Conservation (phyloP, 2,329 filamentous ascomycete species). For the Ceratocystis papillata region DNA sequence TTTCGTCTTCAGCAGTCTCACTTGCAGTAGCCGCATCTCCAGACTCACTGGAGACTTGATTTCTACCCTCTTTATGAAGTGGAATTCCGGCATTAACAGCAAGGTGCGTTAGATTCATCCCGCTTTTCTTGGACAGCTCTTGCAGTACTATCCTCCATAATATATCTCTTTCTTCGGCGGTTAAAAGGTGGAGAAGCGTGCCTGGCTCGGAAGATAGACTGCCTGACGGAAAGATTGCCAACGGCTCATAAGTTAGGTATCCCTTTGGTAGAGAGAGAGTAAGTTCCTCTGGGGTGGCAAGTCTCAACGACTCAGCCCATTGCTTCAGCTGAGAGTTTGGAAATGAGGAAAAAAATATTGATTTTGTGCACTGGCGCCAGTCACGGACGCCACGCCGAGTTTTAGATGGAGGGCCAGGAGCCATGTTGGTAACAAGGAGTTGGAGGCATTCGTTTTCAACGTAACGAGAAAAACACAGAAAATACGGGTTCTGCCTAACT, state of each 20-base stretch:
- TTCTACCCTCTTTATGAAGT: constrained; percentile 27
- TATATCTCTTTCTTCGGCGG: constrained; percentile 27
- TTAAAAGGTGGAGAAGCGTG: constrained; percentile 32
- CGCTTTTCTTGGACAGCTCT: constrained; percentile 36
- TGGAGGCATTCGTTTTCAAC: neutral
- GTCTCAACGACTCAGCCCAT: constrained; percentile 6
- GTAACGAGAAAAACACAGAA: neutral
- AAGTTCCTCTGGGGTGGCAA: constrained; percentile 2
- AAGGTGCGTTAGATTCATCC: constrained; percentile 42
- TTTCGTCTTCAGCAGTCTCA: constrained; percentile 37
- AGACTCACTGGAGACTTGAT: neutral
- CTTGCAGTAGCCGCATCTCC: constrained; percentile 9
- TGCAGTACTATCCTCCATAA: constrained; percentile 44
- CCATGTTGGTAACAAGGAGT: neutral
- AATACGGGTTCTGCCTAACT: neutral
- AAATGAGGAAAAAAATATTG: constrained; percentile 14
- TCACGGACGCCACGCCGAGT: constrained; percentile 19
- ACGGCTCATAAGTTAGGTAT: constrained; percentile 51
- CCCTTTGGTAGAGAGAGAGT: constrained; percentile 28
- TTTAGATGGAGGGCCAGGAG: neutral
- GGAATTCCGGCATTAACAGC: constrained; percentile 54
- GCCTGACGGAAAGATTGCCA: constrained; percentile 49
- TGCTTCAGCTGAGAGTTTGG: constrained; percentile 6
- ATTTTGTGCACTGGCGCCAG: constrained; percentile 17
- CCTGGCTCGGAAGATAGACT: constrained; percentile 41